These are phyloP conservation scores for Stenocarpella maydis DNA, from an alignment of 2,329 filamentous ascomycete species.

Conservation along the genomic window DNA sequence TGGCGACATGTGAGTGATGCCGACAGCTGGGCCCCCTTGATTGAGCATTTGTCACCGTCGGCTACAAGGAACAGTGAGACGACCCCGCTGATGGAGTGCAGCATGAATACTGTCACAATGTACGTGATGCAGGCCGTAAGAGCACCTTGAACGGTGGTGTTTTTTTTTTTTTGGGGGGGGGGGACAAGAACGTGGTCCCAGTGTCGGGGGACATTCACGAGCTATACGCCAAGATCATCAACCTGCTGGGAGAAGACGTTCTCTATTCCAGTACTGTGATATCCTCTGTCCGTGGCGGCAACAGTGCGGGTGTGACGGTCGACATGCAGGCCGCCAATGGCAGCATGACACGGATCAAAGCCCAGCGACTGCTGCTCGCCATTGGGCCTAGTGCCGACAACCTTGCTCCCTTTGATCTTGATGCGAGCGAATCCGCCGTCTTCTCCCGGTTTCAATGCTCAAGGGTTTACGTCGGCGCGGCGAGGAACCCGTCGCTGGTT, in stretches of 20 bases:
- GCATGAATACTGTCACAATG: neutral
- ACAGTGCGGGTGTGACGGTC: constrained; percentile 22
- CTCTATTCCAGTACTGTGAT: constrained; percentile 39
- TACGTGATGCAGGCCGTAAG: constrained; percentile 1
- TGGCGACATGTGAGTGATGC: neutral
- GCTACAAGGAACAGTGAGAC: neutral
- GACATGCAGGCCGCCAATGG: constrained; percentile 1
- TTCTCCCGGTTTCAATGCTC: constrained; percentile 47
- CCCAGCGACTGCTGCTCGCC: constrained; percentile 47
- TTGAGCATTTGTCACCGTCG: neutral
- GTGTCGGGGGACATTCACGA: neutral
- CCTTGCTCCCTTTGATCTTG: constrained; percentile 45
- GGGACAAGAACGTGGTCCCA: neutral
- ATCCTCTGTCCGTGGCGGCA: constrained; percentile 25
- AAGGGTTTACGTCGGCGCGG: constrained; percentile 44
- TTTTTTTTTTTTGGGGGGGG: too few species aligned
- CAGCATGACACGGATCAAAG: constrained; percentile 39
- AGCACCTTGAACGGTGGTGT: neutral
- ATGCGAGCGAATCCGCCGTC: constrained; percentile 42
- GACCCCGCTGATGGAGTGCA: neutral
- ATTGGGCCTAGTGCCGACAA: constrained; percentile 47
- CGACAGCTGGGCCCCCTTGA: neutral
- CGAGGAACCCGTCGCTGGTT: constrained; percentile 33
- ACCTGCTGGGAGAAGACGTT: constrained; percentile 33
- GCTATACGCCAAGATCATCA: neutral